These are phyloP conservation scores for Solanum megistacrolobum DNA, from an alignment of 257 asterid species.

Conservation along the genomic window DNA sequence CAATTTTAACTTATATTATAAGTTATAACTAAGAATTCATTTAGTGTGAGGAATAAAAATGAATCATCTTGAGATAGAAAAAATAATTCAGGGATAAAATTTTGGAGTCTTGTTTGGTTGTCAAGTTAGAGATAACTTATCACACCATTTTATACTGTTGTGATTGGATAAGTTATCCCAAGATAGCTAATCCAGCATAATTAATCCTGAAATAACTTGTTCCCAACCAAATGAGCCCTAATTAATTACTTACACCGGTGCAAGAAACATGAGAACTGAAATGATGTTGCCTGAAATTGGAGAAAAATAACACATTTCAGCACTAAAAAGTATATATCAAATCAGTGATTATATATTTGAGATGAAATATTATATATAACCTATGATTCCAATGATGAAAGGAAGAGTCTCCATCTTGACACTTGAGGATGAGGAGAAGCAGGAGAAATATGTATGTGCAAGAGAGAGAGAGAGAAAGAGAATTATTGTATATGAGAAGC, in stretches of 20 bases:
- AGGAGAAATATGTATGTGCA: neutral
- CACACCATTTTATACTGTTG: neutral
- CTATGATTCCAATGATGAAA: neutral
- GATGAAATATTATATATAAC: neutral
- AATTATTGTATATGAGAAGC: neutral
- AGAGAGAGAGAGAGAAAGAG: neutral
- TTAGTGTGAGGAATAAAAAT: too few relatives aligned
- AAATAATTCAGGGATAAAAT: too few relatives aligned
- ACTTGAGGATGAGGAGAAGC: neutral
- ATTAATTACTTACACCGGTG: constrained; percentile 23
- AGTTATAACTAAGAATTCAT: neutral
- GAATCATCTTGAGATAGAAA: neutral
- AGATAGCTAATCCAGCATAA: fast-evolving
- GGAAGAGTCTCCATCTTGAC: neutral
- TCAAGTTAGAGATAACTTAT: neutral
- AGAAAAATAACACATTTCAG: neutral
- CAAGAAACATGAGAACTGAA: constrained; percentile 18
- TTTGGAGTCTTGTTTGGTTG: neutral
- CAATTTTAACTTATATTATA: neutral
- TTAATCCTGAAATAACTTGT: neutral
- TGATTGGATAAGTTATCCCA: neutral
- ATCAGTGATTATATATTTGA: neutral
- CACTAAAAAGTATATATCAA: too few relatives aligned
- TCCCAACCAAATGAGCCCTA: neutral
- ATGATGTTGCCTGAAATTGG: constrained; percentile 17